phyloP scores from a whole-genome alignment of 1,284 basidiomycete genomes.

The Mrakiaceae sp. region DNA sequence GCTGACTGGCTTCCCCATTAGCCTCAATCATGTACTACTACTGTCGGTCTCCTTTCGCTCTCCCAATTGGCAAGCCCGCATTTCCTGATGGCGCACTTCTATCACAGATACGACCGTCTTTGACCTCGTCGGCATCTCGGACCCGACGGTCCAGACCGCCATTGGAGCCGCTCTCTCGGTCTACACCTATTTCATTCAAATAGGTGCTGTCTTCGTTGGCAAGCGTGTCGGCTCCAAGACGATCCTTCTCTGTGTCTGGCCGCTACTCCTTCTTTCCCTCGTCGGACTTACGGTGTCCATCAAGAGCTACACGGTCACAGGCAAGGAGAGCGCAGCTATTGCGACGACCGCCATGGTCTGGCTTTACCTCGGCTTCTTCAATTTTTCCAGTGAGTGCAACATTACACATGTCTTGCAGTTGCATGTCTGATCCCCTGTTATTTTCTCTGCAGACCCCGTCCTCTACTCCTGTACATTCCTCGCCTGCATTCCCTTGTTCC shows the following conservation, averaged over 20 bases:
- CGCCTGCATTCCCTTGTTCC: not conserved
- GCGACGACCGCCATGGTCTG: constrained; percentile 27
- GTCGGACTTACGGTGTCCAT: constrained; percentile 23
- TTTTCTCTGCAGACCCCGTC: constrained; percentile 22
- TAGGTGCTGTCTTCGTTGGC: constrained; percentile 28
- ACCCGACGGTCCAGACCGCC: constrained; percentile 33
- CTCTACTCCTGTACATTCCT: constrained; percentile 25
- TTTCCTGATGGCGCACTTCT: not conserved
- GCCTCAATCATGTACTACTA: constrained; percentile 37
- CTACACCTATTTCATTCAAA: constrained; percentile 34
- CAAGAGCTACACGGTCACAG: too few relatives aligned
- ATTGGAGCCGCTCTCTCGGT: constrained; percentile 34
- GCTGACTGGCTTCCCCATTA: constrained; percentile 3
- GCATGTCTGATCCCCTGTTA: not conserved
- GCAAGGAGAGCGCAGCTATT: too few relatives aligned
- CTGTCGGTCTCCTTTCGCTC: constrained; percentile 17
- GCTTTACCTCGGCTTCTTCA: constrained; percentile 35
- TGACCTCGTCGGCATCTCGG: constrained; percentile 33
- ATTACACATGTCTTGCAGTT: not conserved
- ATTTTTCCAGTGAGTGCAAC: constrained; percentile 23
- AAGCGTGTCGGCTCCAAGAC: constrained; percentile 29
- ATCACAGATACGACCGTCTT: constrained; percentile 29
- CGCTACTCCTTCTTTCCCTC: constrained; percentile 27
- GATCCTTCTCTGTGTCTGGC: constrained; percentile 33
- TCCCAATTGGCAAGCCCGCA: not conserved